Evolutionary conservation across 257 asterid species (phyloP).

Genomic region (Cordia subcordata): DNA sequence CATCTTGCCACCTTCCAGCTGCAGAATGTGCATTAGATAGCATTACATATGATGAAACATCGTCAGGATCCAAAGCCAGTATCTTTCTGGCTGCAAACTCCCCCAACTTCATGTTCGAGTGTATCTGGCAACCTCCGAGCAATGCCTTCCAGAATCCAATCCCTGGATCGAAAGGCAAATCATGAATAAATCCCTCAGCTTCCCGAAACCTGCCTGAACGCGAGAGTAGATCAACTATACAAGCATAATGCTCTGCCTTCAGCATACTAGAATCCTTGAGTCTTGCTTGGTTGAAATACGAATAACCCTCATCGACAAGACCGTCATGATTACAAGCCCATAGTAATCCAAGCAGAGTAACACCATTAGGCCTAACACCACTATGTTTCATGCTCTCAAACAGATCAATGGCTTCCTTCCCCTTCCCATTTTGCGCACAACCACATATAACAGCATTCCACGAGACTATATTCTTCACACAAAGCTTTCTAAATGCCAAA

Average conservation of each 20-base stretch:
- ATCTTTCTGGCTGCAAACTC: slow-evolving; percentile 51
- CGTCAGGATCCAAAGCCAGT: slow-evolving; percentile 61
- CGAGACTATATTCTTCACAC: slow-evolving; percentile 44
- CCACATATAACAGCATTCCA: slow-evolving; percentile 91
- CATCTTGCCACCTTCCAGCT: slow-evolving; percentile 71
- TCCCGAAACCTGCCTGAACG: slow-evolving; percentile 73
- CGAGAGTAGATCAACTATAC: slow-evolving; percentile 68
- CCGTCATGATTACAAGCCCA: slow-evolving; percentile 70
- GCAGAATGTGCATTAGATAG: slow-evolving; percentile 79
- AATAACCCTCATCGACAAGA: slow-evolving; percentile 54
- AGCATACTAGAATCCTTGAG: slow-evolving; percentile 30
- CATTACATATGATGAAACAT: slow-evolving; percentile 87
- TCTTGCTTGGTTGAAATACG: slow-evolving; percentile 46
- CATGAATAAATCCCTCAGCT: slow-evolving; percentile 49
- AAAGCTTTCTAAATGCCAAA: slow-evolving; percentile 34
- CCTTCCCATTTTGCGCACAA: slow-evolving; percentile 74
- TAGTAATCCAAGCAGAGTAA: slow-evolving; percentile 65
- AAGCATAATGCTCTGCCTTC: slow-evolving; percentile 73
- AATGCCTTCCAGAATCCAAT: slow-evolving; percentile 87
- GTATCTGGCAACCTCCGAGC: slow-evolving; percentile 76
- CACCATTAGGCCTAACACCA: slow-evolving; percentile 44
- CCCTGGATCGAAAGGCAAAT: slow-evolving; percentile 78
- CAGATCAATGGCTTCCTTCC: slow-evolving; percentile 42
- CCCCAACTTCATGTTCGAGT: slow-evolving; percentile 54
- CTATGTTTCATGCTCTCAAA: slow-evolving; percentile 36